Evolutionary conservation across 2,329 filamentous ascomycete species (phyloP), one percentile per base, ranked within the genome.

Genomic region (Penicillium sp.): DNA sequence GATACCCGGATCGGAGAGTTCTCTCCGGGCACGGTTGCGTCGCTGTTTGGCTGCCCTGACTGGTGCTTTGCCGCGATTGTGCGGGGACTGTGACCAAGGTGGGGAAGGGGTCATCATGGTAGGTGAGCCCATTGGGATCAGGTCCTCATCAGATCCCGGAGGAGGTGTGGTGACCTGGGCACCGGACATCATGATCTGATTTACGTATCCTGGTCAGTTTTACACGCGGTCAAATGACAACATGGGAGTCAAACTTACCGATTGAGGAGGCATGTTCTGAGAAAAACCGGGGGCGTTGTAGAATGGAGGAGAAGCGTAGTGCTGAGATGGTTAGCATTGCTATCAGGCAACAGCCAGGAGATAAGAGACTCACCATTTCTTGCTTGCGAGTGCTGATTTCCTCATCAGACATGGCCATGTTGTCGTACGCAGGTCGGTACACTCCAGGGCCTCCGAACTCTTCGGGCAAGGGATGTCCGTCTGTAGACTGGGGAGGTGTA

Each of bases 401-500:
- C 7, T 61, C 55, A 12, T 45, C 41, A 27, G 54, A 25, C 50
- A 59, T 58, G 6, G 25, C 56, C 25, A 49, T 17, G 21, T 31
- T 10, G 5, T 21, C 46, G 42, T 65, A 68, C 21, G 61, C 7
- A 21, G 61, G 43, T 7, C 50, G 61, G 46, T 68, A 62, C 3
- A 57, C 54, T 17, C 56, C 53, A 51, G 58, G 59, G 19, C 52
- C 27, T 41, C 65, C 55, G n/a, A 61, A 56, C 21, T 56, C 54
- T 56, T 68, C 63, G 17, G 63, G 56, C 15, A 50, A 52, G 12
- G 57, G 56, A 37, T 69, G 63, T 15, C 66, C 65, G 46, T 68
- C 65, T 37, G 62, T 64, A 9, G 71, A 71, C 31, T 67, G 65
- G 13, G 71, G 70, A 40, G 72, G 71, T 10, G 72, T 70, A 40